Conservation (phyloP, 805 yeast species). For the Metschnikowia lochheadii region DNA sequence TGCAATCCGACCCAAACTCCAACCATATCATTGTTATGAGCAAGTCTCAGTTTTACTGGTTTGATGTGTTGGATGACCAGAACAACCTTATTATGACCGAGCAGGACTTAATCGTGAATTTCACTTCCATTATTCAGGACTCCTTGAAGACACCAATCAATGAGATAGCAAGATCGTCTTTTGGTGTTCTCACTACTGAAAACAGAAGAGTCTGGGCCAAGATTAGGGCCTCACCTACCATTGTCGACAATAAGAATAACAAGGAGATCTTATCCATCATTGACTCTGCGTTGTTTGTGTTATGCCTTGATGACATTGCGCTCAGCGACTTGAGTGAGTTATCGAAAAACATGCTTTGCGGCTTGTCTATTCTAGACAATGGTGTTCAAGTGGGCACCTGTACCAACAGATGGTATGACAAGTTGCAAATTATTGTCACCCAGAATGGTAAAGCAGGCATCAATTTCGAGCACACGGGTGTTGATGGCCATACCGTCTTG, state of each 20-base stretch:
- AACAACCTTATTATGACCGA: constrained; percentile 72
- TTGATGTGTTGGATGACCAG: constrained; percentile 76
- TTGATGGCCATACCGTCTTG: constrained; percentile 91
- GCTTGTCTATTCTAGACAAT: constrained; percentile 69
- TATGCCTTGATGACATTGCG: constrained; percentile 77
- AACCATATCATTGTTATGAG: constrained; percentile 80
- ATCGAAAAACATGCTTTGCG: constrained; percentile 84
- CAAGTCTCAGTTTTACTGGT: constrained; percentile 91
- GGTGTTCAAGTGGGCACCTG: constrained; percentile 94
- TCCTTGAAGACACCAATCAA: constrained; percentile 49
- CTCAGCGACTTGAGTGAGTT: constrained; percentile 60
- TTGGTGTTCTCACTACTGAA: constrained; percentile 88
- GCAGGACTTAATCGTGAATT: constrained; percentile 69
- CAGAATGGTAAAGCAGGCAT: constrained; percentile 89
- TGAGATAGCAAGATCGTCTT: constrained; percentile 70
- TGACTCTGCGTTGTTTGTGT: constrained; percentile 77
- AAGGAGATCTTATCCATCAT: constrained; percentile 67
- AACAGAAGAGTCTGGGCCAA: constrained; percentile 85
- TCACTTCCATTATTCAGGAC: constrained; percentile 72
- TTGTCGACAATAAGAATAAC: constrained; percentile 47
- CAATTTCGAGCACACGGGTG: constrained; percentile 92
- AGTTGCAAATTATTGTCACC: constrained; percentile 81
- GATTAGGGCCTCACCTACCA: constrained; percentile 50
- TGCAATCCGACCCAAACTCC: constrained; percentile 74
- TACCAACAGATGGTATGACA: constrained; percentile 93